These are phyloP conservation scores for Glebionis coronaria DNA, from an alignment of 129 eudicot genomes.

Conservation along the genomic window DNA sequence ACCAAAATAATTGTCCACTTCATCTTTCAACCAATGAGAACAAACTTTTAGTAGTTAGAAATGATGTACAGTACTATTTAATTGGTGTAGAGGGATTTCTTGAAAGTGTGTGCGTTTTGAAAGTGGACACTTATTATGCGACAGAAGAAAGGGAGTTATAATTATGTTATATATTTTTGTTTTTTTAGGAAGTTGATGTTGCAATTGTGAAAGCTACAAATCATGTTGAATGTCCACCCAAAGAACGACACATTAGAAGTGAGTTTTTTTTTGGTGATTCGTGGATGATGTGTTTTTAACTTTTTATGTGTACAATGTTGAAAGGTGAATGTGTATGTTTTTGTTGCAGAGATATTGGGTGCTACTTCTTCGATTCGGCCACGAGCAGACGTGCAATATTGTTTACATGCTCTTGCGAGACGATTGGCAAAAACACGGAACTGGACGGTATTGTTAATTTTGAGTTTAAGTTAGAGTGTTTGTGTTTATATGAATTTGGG, in stretches of 20 bases:
- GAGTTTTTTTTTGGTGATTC: slow-evolving; percentile 29
- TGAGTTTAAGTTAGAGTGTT: background rate
- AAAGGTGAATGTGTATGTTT: background rate
- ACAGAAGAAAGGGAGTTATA: too few relatives aligned
- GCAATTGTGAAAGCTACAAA: slow-evolving; percentile 94
- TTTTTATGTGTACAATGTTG: background rate
- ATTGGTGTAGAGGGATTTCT: too few relatives aligned
- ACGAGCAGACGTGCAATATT: slow-evolving; percentile 94
- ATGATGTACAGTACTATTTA: too few relatives aligned
- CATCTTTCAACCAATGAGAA: too few relatives aligned
- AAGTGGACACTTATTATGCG: too few relatives aligned
- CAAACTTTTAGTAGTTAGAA: too few relatives aligned
- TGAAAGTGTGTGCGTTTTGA: too few relatives aligned
- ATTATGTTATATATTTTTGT: background rate
- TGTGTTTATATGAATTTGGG: background rate
- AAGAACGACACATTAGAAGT: slow-evolving; percentile 95
- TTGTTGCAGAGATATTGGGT: slow-evolving; percentile 59
- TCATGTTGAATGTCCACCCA: slow-evolving; percentile 95
- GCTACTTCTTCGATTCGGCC: slow-evolving; percentile 86
- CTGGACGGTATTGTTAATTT: slow-evolving; percentile 68
- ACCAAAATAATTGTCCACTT: too few relatives aligned
- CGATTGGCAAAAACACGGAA: slow-evolving; percentile 86
- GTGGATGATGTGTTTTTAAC: background rate
- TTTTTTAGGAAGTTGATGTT: slow-evolving; percentile 79
- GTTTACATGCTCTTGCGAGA: slow-evolving; percentile 78